phyloP scores from a whole-genome alignment of 495 filamentous ascomycete genomes.

The Collariella sp. region DNA sequence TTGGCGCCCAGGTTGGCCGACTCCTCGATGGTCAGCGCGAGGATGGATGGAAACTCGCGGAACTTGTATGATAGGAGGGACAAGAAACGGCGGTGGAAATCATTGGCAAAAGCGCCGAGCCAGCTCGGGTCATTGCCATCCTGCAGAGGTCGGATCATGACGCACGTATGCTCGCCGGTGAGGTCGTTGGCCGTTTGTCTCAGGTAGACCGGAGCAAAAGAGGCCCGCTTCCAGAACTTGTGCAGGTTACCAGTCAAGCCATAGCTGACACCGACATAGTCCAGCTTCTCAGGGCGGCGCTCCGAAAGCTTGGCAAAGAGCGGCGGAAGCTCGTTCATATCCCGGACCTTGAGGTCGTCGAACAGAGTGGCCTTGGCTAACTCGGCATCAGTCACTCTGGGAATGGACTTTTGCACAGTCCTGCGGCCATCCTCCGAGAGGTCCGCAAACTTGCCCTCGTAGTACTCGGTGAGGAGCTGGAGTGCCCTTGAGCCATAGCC shows the following conservation, averaged over 20 bases:
- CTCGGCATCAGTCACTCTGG: constrained; percentile 77
- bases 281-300: constrained; percentile 67
- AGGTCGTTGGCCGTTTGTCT: constrained; percentile 93
- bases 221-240: constrained; percentile 88
- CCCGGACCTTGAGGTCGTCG: constrained; percentile 80
- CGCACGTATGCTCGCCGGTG: constrained; percentile 94
- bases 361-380: constrained; percentile 68
- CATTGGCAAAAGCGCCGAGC: constrained; percentile 80
- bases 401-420: constrained; percentile 51
- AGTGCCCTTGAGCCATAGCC: constrained; percentile 89
- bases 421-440: constrained; percentile 54
- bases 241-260: constrained; percentile 87
- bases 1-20: constrained; percentile 69
- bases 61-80: constrained; percentile 87
- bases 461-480: constrained; percentile 80
- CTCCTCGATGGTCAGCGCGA: constrained; percentile 83
- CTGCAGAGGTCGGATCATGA: constrained; percentile 80
- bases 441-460: constrained; percentile 84
- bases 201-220: constrained; percentile 87
- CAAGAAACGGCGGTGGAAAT: constrained; percentile 89
- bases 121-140: constrained; percentile 61
- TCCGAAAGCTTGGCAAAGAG: constrained; percentile 86
- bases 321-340: constrained; percentile 85
- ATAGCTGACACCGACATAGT: constrained; percentile 93
- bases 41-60: constrained; percentile 68